phyloP scores from a whole-genome alignment of 495 filamentous ascomycete species.

The Annulohypoxylon moriforme region DNA sequence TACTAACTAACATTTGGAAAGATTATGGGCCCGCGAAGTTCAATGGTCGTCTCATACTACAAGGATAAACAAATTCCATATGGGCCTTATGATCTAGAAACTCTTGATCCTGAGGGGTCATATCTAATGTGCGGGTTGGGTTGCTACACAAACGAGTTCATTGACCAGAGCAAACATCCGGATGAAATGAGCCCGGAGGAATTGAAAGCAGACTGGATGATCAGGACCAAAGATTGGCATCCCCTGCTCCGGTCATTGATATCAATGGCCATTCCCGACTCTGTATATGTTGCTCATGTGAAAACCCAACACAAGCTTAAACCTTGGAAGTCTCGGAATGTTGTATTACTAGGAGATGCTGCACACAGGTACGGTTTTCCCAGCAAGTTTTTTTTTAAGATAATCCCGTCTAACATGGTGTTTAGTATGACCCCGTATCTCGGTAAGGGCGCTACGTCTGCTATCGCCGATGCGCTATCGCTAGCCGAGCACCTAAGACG shows the following conservation, averaged over 20 bases:
- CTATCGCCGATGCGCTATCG: constrained; percentile 2
- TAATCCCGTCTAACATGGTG: not conserved
- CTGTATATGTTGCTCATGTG: constrained; percentile 2
- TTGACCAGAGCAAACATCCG: constrained; percentile 2
- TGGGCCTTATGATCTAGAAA: not conserved
- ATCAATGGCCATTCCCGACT: constrained; percentile 4
- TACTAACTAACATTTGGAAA: not conserved
- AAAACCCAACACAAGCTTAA: not conserved
- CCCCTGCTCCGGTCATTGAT: constrained; percentile 5
- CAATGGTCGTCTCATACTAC: constrained; percentile 9
- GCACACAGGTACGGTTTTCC: not conserved
- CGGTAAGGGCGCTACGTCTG: not conserved
- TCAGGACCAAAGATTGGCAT: constrained; percentile 5
- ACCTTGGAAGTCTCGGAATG: not conserved
- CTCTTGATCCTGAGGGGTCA: constrained; percentile 1
- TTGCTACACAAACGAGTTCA: constrained; percentile 12
- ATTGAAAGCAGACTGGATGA: constrained; percentile 6
- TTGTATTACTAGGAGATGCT: not conserved
- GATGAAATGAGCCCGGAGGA: constrained; percentile 4
- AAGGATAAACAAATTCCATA: constrained; percentile 1
- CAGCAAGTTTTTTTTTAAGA: not conserved
- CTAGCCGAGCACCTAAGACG: not conserved
- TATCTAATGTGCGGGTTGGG: constrained; percentile 2
- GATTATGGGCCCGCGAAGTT: constrained; percentile 1
- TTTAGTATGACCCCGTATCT: constrained; percentile 7